Percentiles rank a stretch among this genome's conserved stretches.
Evolutionary conservation across 345 rosid species (phyloP).

Genomic region (Boechera stricta): DNA sequence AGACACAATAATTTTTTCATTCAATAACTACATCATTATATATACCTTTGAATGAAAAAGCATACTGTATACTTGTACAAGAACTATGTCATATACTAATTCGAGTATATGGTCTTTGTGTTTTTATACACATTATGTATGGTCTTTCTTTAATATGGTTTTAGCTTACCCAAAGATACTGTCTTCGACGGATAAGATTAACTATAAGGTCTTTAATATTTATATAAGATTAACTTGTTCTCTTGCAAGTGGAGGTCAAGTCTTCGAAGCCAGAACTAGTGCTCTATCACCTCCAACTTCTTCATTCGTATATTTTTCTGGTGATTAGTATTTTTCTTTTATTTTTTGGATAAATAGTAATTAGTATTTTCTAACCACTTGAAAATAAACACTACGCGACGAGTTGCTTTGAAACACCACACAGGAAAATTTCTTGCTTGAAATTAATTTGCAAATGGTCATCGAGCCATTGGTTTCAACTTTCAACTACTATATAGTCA

Average conservation of each 20-base stretch:
- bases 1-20: not conserved
- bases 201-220: too few species aligned
- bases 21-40: conserved; percentile 31
- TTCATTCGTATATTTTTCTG: not conserved
- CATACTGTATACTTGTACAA: conserved; percentile 4
- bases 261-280: conserved; percentile 10
- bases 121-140: not conserved
- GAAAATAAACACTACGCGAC: conserved; percentile 9
- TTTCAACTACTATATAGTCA: not conserved
- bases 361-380: not conserved
- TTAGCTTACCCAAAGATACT: conserved; percentile 30
- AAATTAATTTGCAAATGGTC: not conserved
- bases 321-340: conserved; percentile 7
- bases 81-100: conserved; percentile 20
- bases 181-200: conserved; percentile 24
- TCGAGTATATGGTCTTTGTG: conserved; percentile 11
- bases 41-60: conserved; percentile 13
- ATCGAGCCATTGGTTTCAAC: not conserved
- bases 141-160: conserved; percentile 40
- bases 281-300: conserved; percentile 27
- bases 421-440: not conserved
- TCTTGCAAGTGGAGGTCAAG: conserved; percentile 25
- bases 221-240: conserved; percentile 22
- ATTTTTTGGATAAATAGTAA: not conserved
- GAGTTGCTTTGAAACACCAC: not conserved